These are phyloP conservation scores for Penicillium fuscoglaucum DNA, from an alignment of 2,329 filamentous ascomycete species.

Conservation along the genomic window DNA sequence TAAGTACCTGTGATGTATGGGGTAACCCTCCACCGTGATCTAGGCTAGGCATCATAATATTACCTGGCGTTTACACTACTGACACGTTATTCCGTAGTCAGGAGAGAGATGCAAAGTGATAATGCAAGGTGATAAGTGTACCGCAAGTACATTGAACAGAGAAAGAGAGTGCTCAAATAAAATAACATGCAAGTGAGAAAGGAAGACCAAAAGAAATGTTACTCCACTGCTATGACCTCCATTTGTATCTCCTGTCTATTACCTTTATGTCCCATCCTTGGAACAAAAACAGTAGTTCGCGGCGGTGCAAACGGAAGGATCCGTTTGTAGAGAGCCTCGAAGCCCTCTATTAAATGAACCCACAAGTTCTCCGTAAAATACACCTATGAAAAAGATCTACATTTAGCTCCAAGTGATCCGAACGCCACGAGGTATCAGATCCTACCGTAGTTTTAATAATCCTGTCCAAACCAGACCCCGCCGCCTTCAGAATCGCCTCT, in stretches of 20 bases:
- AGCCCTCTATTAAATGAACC: neutral
- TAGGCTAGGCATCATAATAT: neutral
- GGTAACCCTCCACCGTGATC: too few relatives aligned
- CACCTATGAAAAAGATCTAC: neutral
- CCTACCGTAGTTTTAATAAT: conserved; percentile 6
- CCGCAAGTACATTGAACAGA: neutral
- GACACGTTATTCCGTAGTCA: neutral
- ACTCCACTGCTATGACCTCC: conserved; percentile 2
- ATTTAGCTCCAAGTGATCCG: neutral
- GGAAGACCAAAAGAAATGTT: too few relatives aligned
- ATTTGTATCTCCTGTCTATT: neutral
- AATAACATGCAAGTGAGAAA: neutral
- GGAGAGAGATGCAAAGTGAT: neutral
- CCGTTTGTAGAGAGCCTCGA: neutral
- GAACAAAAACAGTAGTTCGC: neutral
- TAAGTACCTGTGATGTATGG: neutral
- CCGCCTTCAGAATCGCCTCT: conserved; percentile 2
- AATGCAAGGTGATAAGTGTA: neutral
- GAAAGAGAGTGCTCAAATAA: neutral
- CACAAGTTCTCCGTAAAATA: neutral
- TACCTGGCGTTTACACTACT: too few relatives aligned
- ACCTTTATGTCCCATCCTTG: neutral
- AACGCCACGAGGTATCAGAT: neutral
- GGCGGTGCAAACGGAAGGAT: conserved; percentile 1
- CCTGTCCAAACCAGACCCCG: neutral